Conservation (phyloP, 2,329 filamentous ascomycete species). For the Botrytis fabae region DNA sequence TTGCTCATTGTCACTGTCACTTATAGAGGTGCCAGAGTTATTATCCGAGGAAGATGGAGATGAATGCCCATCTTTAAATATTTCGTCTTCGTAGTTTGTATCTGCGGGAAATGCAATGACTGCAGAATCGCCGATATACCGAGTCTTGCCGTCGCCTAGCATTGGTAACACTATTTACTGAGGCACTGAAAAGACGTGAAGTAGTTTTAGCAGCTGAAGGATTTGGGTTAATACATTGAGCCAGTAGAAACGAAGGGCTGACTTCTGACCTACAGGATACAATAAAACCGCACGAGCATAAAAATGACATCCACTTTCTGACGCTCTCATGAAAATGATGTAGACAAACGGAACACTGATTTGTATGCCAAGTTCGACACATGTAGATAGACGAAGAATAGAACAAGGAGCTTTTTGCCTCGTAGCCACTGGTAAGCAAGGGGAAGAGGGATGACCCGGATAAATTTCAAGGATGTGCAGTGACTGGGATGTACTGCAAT, state of each 20-base stretch:
- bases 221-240: neutral
- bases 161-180: neutral
- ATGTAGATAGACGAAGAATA: neutral
- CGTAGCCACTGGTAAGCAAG: neutral
- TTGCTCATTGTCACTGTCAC: neutral
- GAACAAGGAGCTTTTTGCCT: neutral
- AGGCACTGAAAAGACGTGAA: neutral
- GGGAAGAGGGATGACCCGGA: neutral
- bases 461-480: neutral
- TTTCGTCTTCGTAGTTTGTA: neutral
- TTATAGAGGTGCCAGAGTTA: neutral
- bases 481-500: neutral
- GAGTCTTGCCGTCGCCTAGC: neutral
- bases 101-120: neutral
- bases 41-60: neutral
- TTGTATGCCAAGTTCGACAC: neutral
- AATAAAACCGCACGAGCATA: neutral
- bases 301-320: neutral
- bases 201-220: neutral
- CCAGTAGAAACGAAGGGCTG: neutral
- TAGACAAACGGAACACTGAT: neutral
- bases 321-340: neutral
- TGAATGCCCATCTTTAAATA: neutral
- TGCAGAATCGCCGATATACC: neutral
- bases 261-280: neutral